Conservation (phyloP, 176 grass and related monocot genomes). For the Carex pumila region DNA sequence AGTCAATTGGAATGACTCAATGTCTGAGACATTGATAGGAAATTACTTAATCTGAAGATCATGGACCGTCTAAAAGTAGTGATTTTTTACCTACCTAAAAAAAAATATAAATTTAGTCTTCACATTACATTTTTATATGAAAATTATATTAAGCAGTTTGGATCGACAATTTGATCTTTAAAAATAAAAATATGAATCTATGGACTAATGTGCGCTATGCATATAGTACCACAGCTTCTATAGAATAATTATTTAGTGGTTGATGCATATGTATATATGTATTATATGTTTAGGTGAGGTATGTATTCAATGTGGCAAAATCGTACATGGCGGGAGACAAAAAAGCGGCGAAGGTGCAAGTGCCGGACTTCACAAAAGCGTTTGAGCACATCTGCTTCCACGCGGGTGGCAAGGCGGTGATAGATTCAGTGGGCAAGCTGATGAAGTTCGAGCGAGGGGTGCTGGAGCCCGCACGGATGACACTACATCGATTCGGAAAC, state of each 20-base stretch:
- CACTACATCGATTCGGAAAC: constrained; percentile 81
- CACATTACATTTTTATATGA: too few relatives aligned
- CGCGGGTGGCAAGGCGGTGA: constrained; percentile 83
- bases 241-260: neutral
- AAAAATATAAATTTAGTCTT: too few relatives aligned
- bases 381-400: constrained; percentile 97
- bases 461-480: constrained; percentile 58
- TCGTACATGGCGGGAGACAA: constrained; percentile 7
- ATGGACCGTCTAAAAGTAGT: too few relatives aligned
- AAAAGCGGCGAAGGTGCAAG: constrained; percentile 27
- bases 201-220: too few relatives aligned
- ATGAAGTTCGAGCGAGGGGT: constrained; percentile 39
- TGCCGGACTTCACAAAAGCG: constrained; percentile 68
- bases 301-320: constrained; percentile 36
- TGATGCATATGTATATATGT: neutral
- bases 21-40: too few relatives aligned
- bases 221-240: too few relatives aligned
- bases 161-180: too few relatives aligned
- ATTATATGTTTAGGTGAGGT: constrained; percentile 16
- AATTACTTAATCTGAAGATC: too few relatives aligned
- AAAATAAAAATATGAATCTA: too few relatives aligned
- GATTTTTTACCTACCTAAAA: too few relatives aligned
- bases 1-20: too few relatives aligned
- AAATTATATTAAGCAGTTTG: too few relatives aligned
- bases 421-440: constrained; percentile 58